Evolutionary conservation across 2,329 filamentous ascomycete genomes (phyloP).

Genomic region (Colletotrichum tropicicola): DNA sequence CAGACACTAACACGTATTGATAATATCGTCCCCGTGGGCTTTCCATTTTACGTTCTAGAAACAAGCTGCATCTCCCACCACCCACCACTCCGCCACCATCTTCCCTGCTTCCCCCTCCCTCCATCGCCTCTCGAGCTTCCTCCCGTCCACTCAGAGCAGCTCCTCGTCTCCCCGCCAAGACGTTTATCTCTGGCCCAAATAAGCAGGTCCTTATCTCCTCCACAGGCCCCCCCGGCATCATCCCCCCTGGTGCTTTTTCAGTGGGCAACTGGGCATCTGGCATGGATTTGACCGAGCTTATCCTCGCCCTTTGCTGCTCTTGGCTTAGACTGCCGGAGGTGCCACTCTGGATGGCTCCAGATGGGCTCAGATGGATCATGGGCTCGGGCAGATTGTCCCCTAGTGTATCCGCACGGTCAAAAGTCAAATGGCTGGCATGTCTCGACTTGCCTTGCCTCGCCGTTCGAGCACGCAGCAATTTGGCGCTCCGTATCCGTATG

Average conservation of each 20-base stretch:
- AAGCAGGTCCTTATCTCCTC: conserved; percentile 31
- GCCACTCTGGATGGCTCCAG: conserved; percentile 6
- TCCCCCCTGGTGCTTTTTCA: background rate
- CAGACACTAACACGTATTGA: conserved; percentile 19
- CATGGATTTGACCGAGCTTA: conserved; percentile 25
- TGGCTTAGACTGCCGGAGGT: conserved; percentile 21
- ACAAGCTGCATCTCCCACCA: conserved; percentile 6
- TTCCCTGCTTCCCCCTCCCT: conserved; percentile 16
- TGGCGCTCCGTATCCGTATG: background rate
- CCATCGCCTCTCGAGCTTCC: background rate
- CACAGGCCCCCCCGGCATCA: conserved; percentile 14
- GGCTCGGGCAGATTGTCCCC: background rate
- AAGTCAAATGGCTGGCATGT: no score
- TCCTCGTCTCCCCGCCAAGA: conserved; percentile 26
- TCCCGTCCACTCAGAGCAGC: conserved; percentile 11
- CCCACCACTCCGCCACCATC: conserved; percentile 14
- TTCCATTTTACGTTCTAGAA: conserved; percentile 27
- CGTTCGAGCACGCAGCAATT: no score
- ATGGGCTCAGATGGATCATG: background rate
- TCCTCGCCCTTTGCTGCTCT: conserved; percentile 19
- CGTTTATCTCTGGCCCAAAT: conserved; percentile 29
- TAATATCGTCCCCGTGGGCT: conserved; percentile 1
- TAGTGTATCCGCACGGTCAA: no score
- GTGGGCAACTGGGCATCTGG: background rate
- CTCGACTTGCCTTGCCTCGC: no score